phyloP scores from a whole-genome alignment of 2,329 filamentous ascomycete species.

The Fusarium sterilihyphosum region DNA sequence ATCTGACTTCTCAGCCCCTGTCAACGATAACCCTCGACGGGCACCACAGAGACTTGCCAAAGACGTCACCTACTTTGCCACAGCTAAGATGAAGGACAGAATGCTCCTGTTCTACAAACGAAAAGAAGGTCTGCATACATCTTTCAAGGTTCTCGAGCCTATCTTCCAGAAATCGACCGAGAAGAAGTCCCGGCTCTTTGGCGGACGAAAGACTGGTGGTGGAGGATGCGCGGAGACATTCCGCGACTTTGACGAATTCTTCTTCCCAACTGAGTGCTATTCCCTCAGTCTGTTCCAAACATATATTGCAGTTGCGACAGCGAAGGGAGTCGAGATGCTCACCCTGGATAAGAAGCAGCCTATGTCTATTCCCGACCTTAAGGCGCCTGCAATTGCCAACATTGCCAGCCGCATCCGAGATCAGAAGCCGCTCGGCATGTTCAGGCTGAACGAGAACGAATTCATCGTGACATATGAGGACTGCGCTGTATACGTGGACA shows the following conservation, averaged over 20 bases:
- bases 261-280: slow-evolving; percentile 94
- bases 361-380: slow-evolving; percentile 90
- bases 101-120: slow-evolving; percentile 97
- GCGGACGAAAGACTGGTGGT: slow-evolving; percentile 65
- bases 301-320: slow-evolving; percentile 89
- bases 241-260: slow-evolving; percentile 98
- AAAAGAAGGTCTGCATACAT: slow-evolving; percentile 89
- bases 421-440: slow-evolving; percentile 93
- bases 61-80: slow-evolving; percentile 96
- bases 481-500: slow-evolving; percentile 97
- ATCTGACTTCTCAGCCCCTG: slow-evolving; percentile 69
- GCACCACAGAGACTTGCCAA: slow-evolving; percentile 93
- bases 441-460: slow-evolving; percentile 89
- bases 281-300: slow-evolving; percentile 96
- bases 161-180: slow-evolving; percentile 93
- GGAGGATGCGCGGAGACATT: slow-evolving; percentile 90
- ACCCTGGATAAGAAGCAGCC: slow-evolving; percentile 97
- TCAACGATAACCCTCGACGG: slow-evolving; percentile 77
- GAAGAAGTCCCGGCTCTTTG: slow-evolving; percentile 77
- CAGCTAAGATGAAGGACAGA: slow-evolving; percentile 95
- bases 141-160: slow-evolving; percentile 96
- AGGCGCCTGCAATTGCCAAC: slow-evolving; percentile 79
- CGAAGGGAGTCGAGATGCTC: slow-evolving; percentile 93
- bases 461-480: slow-evolving; percentile 95
- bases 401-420: slow-evolving; percentile 86